Evolutionary conservation across 768 basidiomycete species (phyloP).

Genomic region (Psilocybe cubensis): DNA sequence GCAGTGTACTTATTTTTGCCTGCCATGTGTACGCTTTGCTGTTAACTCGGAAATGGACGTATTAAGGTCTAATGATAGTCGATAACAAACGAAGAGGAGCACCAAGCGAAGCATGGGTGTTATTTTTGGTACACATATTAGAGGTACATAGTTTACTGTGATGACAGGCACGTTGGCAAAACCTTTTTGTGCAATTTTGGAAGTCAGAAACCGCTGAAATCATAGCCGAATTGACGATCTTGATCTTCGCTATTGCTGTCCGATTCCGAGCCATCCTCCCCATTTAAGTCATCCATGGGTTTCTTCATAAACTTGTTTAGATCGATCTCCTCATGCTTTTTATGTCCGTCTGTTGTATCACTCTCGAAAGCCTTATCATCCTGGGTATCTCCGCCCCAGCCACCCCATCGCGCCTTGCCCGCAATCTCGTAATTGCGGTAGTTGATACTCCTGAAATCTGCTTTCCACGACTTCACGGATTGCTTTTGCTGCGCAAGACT

Average conservation of each 20-base stretch:
- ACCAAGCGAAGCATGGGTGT: too few relatives aligned
- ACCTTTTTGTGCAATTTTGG: too few relatives aligned
- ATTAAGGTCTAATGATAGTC: too few relatives aligned
- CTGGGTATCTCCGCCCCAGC: conserved; percentile 16
- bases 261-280: neutral
- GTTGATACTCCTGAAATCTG: conserved; percentile 19
- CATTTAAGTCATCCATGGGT: neutral
- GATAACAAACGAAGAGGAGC: too few relatives aligned
- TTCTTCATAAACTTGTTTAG: neutral
- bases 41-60: too few relatives aligned
- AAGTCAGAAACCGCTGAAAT: too few relatives aligned
- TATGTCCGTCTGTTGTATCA: conserved; percentile 13
- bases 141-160: too few relatives aligned
- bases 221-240: neutral
- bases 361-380: conserved; percentile 18
- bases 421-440: conserved; percentile 14
- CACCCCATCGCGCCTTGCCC: conserved; percentile 21
- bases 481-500: neutral
- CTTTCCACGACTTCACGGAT: conserved; percentile 23
- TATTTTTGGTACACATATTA: too few relatives aligned
- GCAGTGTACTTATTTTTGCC: too few relatives aligned
- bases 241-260: neutral
- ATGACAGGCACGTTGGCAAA: too few relatives aligned
- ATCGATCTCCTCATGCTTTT: neutral
- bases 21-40: too few relatives aligned